Evolutionary conservation across 2,329 filamentous ascomycete genomes (phyloP), one percentile per base, ranked within the genome.

Genomic region (Eutypella sp.): DNA sequence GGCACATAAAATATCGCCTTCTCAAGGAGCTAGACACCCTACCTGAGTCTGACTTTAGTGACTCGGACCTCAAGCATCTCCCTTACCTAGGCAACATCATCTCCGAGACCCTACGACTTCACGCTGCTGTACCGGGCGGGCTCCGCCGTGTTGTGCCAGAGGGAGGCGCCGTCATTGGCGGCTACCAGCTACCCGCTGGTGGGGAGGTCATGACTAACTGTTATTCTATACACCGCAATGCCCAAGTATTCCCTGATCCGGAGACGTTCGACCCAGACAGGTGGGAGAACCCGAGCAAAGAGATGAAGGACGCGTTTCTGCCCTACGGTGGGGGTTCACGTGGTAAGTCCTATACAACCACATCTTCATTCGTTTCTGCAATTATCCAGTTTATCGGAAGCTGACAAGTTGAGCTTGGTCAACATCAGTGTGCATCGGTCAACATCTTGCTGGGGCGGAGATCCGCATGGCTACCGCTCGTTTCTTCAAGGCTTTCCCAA

Each of bases 391-490:
- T 15, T 16, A 10, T 31, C 23, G 24, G 5, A 29, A 15, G 29
- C 15, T 41, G 18, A 46, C 20, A n/a, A 13, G n/a, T 15, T 8
- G 9, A 25, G 3, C 11, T 18, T 13, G n/a, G n/a, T n/a, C 6
- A 1, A 18, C 18, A 6, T 22, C 48, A 68, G 62, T 60, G 2
- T 84, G 80, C 48, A 64, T 84, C 15, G 79, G 79, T 2, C 63
- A 78, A 22, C 76, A 82, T 48, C 65, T 84, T 18, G 79, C 79
- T 0, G 64, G 67, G 19, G 78, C 78, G 62, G 78, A 82, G 54
- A 55, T 82, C 24, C 67, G 77, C 8, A 68, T 78, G 29, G 74
- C 69, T 0, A 66, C 71, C 0, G 73, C 75, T 0, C 63, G 69
- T 5, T 78, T 83, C 58, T 79, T 81, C 56, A 65, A 68, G 1